Conservation (phyloP, 306 rosid genomes). For the Fragaria iinumae region DNA sequence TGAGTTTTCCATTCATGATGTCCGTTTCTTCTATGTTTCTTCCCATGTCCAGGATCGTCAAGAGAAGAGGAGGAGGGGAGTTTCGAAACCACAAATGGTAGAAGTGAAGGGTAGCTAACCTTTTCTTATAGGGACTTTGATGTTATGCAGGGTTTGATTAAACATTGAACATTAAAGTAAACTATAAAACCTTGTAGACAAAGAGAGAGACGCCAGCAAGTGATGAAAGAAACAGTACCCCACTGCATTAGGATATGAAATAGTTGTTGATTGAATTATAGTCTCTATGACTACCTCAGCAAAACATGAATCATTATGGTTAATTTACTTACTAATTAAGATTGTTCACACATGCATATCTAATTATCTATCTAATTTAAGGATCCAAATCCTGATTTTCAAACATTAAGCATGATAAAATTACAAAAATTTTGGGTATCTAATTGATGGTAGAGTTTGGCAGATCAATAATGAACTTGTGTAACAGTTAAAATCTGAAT, state of each 20-base stretch:
- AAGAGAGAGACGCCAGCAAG: constrained; percentile 15
- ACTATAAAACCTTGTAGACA: constrained; percentile 20
- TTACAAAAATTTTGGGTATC: background rate
- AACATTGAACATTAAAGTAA: constrained; percentile 9
- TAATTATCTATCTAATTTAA: too few species aligned
- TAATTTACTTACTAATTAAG: background rate
- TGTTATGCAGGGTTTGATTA: background rate
- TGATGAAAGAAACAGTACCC: constrained; percentile 22
- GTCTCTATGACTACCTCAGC: constrained; percentile 16
- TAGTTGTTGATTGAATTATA: constrained; percentile 7
- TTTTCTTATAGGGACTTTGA: background rate
- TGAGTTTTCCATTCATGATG: constrained; percentile 26
- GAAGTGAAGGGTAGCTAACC: background rate
- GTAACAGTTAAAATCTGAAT: background rate
- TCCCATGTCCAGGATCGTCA: constrained; percentile 4
- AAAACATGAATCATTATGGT: background rate
- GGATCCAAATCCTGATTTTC: background rate
- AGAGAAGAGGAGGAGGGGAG: background rate
- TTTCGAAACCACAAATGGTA: background rate
- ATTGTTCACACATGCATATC: background rate
- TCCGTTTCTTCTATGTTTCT: constrained; percentile 19
- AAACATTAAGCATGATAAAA: background rate
- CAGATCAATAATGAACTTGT: background rate
- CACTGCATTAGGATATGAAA: constrained; percentile 6
- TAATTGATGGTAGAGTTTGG: background rate